These are phyloP conservation scores for Vigna nakashimae DNA, from an alignment of 306 rosid genomes.

Conservation along the genomic window DNA sequence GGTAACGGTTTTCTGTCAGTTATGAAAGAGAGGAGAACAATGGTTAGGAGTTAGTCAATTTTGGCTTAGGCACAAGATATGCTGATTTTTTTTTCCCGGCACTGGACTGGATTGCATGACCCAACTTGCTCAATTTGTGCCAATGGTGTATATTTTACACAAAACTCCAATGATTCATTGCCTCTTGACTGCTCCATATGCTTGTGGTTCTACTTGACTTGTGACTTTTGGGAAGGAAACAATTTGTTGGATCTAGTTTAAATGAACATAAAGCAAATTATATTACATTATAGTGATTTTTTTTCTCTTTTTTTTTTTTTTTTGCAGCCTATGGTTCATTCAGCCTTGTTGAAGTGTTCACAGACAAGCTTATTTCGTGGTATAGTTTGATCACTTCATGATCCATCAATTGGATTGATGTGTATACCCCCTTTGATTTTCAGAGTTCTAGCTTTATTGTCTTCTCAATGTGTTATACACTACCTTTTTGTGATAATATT, in stretches of 20 bases:
- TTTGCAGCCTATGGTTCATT: slow-evolving; percentile 91
- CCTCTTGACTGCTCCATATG: neutral
- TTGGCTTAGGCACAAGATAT: neutral
- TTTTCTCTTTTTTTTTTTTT: slow-evolving; percentile 32
- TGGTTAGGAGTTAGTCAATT: neutral
- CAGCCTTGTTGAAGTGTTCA: slow-evolving; percentile 81
- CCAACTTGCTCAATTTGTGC: neutral
- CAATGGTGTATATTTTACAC: neutral
- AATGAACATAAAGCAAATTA: slow-evolving; percentile 13
- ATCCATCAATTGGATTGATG: slow-evolving; percentile 32
- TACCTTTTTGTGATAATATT: slow-evolving; percentile 17
- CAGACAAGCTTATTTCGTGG: slow-evolving; percentile 91
- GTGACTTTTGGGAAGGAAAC: neutral
- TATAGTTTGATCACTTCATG: slow-evolving; percentile 49
- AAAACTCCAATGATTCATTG: neutral
- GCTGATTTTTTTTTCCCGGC: neutral
- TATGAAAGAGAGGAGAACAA: neutral
- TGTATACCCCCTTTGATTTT: slow-evolving; percentile 4
- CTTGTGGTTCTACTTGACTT: neutral
- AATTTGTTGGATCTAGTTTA: neutral
- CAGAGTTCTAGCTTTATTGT: neutral
- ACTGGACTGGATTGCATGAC: neutral
- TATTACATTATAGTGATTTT: slow-evolving; percentile 24
- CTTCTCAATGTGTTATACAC: neutral
- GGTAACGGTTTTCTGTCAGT: neutral